phyloP scores from a whole-genome alignment of 2,329 filamentous ascomycete species.

The Fusarium anthophilum region DNA sequence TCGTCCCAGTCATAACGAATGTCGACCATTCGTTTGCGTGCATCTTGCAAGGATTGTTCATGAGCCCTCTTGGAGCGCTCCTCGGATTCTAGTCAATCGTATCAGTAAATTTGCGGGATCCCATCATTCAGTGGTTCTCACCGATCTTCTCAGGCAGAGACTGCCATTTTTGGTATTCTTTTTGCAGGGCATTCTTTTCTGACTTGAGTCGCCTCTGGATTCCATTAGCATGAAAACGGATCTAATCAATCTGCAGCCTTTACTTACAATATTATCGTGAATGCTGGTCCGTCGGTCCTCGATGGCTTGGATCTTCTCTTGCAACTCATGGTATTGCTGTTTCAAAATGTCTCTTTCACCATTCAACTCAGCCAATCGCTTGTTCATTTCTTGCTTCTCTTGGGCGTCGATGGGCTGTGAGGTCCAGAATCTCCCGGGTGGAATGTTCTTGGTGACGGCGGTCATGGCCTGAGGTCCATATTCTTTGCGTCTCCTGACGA shows the following conservation, averaged over 20 bases:
- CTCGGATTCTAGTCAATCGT: constrained; percentile 46
- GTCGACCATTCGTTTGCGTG: constrained; percentile 53
- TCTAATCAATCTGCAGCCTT: neutral
- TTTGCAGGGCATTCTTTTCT: constrained; percentile 76
- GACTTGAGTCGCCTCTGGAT: constrained; percentile 59
- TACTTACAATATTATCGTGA: constrained; percentile 50
- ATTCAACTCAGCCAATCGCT: constrained; percentile 57
- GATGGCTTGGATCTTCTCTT: constrained; percentile 53
- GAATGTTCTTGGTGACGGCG: constrained; percentile 71
- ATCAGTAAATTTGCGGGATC: neutral
- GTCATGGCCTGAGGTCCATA: constrained; percentile 81
- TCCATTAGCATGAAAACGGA: constrained; percentile 28
- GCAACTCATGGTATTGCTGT: constrained; percentile 46
- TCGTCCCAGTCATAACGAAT: constrained; percentile 66
- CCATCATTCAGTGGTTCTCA: constrained; percentile 49
- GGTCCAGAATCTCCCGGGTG: constrained; percentile 75
- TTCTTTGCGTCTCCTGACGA: constrained; percentile 76
- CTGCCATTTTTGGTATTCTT: constrained; percentile 69
- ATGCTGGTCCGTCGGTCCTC: constrained; percentile 55
- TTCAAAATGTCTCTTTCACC: constrained; percentile 49
- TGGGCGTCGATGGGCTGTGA: constrained; percentile 77
- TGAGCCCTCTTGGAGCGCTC: constrained; percentile 45
- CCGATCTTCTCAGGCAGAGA: constrained; percentile 77
- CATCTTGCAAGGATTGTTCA: constrained; percentile 47
- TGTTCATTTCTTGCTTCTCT: constrained; percentile 69